Evolutionary conservation across 2,329 filamentous ascomycete species (phyloP).

Genomic region (Xylaria polymorpha): DNA sequence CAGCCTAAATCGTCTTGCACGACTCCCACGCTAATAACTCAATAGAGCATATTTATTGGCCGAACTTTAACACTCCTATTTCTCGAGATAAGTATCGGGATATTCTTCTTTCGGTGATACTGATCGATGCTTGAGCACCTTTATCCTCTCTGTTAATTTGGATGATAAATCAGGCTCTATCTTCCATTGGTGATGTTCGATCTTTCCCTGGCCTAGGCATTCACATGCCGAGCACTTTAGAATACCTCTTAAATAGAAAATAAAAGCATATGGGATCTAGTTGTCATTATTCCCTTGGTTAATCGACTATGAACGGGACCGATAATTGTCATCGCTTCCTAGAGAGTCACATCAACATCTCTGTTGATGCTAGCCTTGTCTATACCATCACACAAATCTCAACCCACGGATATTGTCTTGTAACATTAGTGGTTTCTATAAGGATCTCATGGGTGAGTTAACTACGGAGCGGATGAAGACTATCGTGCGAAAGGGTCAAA

Average conservation of each 20-base stretch:
- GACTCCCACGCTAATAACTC: not conserved
- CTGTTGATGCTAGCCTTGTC: not conserved
- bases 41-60: not conserved
- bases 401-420: not conserved
- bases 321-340: not conserved
- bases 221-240: accelerated
- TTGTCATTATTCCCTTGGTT: not conserved
- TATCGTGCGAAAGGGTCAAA: not conserved
- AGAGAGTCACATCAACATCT: not conserved
- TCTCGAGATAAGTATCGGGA: not conserved
- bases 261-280: not conserved
- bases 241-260: not conserved
- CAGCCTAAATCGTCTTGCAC: not conserved
- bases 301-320: not conserved
- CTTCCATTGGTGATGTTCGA: too few species aligned
- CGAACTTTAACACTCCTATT: not conserved
- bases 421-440: not conserved
- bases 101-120: not conserved
- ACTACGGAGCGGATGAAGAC: not conserved
- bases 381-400: not conserved
- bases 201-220: not conserved
- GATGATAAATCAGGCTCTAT: too few species aligned
- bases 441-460: not conserved
- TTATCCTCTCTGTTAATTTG: not conserved
- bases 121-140: not conserved